Percentiles rank a stretch among this genome's conserved stretches.
Conservation (phyloP, 1,139 yeast species). For the Nakaseomyces delphensis region DNA sequence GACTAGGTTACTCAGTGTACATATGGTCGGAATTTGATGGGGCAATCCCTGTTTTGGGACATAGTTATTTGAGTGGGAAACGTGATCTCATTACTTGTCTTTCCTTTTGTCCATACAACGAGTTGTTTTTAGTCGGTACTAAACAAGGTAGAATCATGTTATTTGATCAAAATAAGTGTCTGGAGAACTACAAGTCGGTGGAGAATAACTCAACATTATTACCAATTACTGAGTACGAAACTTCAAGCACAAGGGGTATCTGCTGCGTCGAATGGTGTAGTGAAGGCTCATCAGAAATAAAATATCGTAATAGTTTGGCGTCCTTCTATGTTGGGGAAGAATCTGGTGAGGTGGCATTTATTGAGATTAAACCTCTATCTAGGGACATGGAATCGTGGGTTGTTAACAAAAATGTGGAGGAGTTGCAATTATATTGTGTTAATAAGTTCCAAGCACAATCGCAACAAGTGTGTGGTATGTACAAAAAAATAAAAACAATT, state of each 20-base stretch:
- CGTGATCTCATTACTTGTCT: constrained; percentile 48
- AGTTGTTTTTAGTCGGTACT: constrained; percentile 51
- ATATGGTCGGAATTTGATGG: constrained; percentile 55
- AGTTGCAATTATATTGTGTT: constrained; percentile 3
- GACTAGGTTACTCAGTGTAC: constrained; percentile 51
- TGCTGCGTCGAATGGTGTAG: constrained; percentile 57
- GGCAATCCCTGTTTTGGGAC: constrained; percentile 35
- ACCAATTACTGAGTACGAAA: constrained; percentile 24
- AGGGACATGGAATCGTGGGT: neutral
- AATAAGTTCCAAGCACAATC: constrained; percentile 42
- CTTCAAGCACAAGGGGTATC: constrained; percentile 36
- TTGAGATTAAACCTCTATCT: constrained; percentile 30
- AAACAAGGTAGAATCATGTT: constrained; percentile 42
- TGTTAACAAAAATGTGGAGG: neutral
- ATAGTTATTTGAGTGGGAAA: constrained; percentile 25
- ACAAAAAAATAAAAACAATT: too few relatives aligned
- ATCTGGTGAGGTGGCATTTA: constrained; percentile 48
- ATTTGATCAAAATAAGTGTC: constrained; percentile 32
- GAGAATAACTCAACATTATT: constrained; percentile 7
- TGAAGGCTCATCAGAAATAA: constrained; percentile 5
- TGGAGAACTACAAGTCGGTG: constrained; percentile 9
- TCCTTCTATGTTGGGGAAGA: constrained; percentile 60
- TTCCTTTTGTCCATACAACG: constrained; percentile 42
- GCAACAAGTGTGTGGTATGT: constrained; percentile 62
- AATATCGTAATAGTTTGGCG: neutral